Evolutionary conservation across 2,329 filamentous ascomycete species (phyloP), one percentile per base, ranked within the genome.

Genomic region (Phialocephala sp.): DNA sequence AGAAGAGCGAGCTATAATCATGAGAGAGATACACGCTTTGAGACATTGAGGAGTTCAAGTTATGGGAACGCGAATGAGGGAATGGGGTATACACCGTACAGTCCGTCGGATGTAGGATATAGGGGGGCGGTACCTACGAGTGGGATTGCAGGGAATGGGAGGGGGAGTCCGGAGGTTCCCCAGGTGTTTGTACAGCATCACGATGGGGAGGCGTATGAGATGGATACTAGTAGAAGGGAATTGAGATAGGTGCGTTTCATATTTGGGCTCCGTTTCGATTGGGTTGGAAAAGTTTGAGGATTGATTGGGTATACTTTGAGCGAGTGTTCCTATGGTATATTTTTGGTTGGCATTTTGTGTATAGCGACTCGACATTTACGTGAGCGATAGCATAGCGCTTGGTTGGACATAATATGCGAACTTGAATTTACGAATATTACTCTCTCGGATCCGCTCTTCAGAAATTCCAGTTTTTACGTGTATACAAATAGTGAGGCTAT

Each of bases 1-100:
- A 45, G 66, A 43, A 62, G 65, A 52, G 39, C 65, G 57, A 71
- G 62, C 45, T 72, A 72, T 24, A 72, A 70, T 27, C 68, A 73
- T 56, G 57, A 55, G 22, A 66, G 66, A 45, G 70, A 72, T 32
- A 68, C 66, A 4, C 50, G 68, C 27, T 71, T 72, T 32, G 69
- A 74, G 15, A 14, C 62, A 2, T 73, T 50, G 22, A 54, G 50
- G 24, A 32, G 11, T 32, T 14, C 50, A 9, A 54, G 50, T 35
- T 54, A 54, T 54, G 27, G 24, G 14, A 27, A 54, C 8, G 24
- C 11, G 12, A 20, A 22, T 22, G 27, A 32, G 27, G 27, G 27
- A 6, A 3, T 32, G 6, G 27, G 43, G 1, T 47, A 20, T 18
- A n/a, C n/a, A 4, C 43, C 43, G 8, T 47, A 47, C 9, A 32